Evolutionary conservation across 257 asterid species (phyloP), one percentile per base, ranked within the genome.

Genomic region (Avicennia marina): DNA sequence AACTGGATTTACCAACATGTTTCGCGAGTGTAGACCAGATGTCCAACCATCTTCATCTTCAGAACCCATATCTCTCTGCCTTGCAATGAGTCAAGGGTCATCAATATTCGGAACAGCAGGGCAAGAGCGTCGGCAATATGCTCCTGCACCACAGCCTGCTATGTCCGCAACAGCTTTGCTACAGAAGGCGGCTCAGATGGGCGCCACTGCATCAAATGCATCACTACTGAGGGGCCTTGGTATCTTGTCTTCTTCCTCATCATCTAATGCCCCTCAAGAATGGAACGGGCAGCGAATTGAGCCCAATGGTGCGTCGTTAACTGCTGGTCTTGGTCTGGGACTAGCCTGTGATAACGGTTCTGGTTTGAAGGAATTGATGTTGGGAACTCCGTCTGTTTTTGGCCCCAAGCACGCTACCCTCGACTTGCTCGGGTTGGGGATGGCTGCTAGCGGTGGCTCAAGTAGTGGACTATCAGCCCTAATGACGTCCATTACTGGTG

Each of bases 161-260:
- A 70, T 86, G 94, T 83, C 95, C 2, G 95, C 95, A 13, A 87
- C 95, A 1, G 95, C 95, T 26, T 65, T 87, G 71, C 77, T 87
- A 9, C 94, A 83, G 57, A 87, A 84, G 75, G 95, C 94, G 8
- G 94, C 95, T 47, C 88, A 87, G 63, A 83, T 87, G 68, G 94
- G 94, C 6, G 73, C 85, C 41, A 60, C 81, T 13, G 55, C 84
- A 11, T 70, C 94, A 7, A 81, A 73, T 42, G 74, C 79, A 7
- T 83, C 95, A 0, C 68, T 87, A 3, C 68, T 87, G 44, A 75
- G 85, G 56, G 88, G 88, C 12, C 68, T 87, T 0, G 90, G 94
- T 6, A 59, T 82, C 40, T 58, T 74, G 32, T 68, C 86, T 10
- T 72, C 86, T 11, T 48, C 88, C 24, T 48, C 78, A 1, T 39